These are phyloP conservation scores for Penicillium sp. DNA, from an alignment of 2,329 filamentous ascomycete genomes.

Conservation along the genomic window DNA sequence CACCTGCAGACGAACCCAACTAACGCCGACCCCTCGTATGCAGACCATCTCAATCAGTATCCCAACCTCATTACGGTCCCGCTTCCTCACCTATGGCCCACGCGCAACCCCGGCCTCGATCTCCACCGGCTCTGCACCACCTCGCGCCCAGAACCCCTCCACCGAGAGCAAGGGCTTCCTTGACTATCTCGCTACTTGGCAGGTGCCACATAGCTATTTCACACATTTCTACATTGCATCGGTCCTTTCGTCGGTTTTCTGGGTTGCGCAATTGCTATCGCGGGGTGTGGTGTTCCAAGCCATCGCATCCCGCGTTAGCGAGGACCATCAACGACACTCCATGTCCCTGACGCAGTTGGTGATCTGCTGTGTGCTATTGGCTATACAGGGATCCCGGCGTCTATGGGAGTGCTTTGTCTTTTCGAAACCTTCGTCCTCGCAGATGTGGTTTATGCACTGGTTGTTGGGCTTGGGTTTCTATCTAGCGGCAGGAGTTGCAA, in stretches of 20 bases:
- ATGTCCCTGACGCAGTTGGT: slow-evolving; percentile 64
- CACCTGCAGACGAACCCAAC: slow-evolving; percentile 19
- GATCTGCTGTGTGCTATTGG: slow-evolving; percentile 70
- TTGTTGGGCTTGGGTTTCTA: slow-evolving; percentile 77
- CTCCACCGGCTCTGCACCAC: slow-evolving; percentile 13
- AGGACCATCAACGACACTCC: slow-evolving; percentile 38
- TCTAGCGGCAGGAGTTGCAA: slow-evolving; percentile 65
- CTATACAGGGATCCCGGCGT: slow-evolving; percentile 71
- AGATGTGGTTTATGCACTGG: slow-evolving; percentile 87
- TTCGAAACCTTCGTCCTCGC: slow-evolving; percentile 65
- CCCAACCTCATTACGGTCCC: slow-evolving; percentile 52
- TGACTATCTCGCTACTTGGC: slow-evolving; percentile 54
- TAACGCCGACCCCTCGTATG: slow-evolving; percentile 7
- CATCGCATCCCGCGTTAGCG: slow-evolving; percentile 47
- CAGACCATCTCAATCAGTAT: slow-evolving; percentile 53
- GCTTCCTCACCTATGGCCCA: slow-evolving; percentile 63
- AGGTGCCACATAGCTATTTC: slow-evolving; percentile 88
- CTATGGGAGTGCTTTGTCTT: slow-evolving; percentile 72
- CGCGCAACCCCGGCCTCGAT: slow-evolving; percentile 42
- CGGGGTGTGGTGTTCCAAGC: slow-evolving; percentile 56
- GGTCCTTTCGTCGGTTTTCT: slow-evolving; percentile 68
- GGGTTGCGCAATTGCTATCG: slow-evolving; percentile 64
- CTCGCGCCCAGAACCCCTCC: slow-evolving; percentile 6
- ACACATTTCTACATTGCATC: slow-evolving; percentile 80
- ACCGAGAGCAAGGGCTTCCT: slow-evolving; percentile 34